Conservation (phyloP, 2,329 filamentous ascomycete genomes). For the Monilinia fructigena region DNA sequence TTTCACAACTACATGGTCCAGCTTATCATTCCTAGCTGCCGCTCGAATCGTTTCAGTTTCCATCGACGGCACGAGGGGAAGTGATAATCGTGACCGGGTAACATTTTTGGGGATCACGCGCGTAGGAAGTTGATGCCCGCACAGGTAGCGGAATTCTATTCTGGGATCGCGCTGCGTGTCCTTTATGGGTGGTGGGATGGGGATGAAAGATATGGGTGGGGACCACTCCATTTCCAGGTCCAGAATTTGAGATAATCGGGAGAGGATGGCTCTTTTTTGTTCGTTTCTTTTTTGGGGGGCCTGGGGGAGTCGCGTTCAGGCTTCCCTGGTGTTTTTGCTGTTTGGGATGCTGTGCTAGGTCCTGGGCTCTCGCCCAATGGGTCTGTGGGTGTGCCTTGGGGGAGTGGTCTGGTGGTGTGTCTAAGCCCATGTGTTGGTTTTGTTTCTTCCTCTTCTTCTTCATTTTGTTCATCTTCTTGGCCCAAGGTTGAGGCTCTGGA, state of each 20-base stretch:
- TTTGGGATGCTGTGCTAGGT: neutral
- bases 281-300: neutral
- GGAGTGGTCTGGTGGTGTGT: too few relatives aligned
- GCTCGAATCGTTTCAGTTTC: neutral
- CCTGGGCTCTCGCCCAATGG: too few relatives aligned
- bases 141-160: neutral
- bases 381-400: too few relatives aligned
- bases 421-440: too few relatives aligned
- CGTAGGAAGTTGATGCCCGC: neutral
- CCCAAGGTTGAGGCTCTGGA: neutral
- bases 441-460: neutral
- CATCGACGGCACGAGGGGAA: neutral
- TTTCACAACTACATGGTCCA: neutral
- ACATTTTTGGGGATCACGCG: neutral
- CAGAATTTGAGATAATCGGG: neutral
- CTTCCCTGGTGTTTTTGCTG: neutral
- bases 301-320: neutral
- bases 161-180: neutral
- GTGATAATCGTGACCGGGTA: too few relatives aligned
- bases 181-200: neutral
- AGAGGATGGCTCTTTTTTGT: rapidly evolving
- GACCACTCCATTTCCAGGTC: conserved; percentile 6
- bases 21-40: neutral
- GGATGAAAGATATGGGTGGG: neutral
- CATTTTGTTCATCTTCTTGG: too few relatives aligned